Evolutionary conservation across 2,329 filamentous ascomycete genomes (phyloP).

Genomic region (Cadophora sp.): DNA sequence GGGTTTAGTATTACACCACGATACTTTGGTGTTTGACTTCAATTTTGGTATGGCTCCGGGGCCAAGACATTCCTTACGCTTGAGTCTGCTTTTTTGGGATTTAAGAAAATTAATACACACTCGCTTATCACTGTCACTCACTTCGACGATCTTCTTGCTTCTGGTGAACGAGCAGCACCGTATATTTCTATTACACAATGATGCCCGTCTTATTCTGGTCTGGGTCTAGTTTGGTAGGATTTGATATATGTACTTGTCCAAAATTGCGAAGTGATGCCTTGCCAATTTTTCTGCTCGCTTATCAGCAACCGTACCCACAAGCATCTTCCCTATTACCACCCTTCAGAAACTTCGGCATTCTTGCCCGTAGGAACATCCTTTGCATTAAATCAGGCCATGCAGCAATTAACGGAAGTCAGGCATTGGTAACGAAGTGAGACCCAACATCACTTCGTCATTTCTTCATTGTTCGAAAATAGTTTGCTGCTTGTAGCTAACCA

Average conservation of each 20-base stretch:
- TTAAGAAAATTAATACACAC: neutral
- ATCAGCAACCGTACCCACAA: too few species aligned
- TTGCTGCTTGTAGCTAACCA: too few species aligned
- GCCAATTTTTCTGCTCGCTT: neutral
- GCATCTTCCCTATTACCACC: too few species aligned
- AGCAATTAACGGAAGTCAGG: too few species aligned
- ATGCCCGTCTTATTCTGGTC: too few species aligned
- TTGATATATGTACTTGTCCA: neutral
- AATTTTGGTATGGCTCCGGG: neutral
- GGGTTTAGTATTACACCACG: neutral
- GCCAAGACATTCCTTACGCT: neutral
- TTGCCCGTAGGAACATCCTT: neutral
- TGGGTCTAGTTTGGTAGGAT: too few species aligned
- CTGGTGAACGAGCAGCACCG: neutral
- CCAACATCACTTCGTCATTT: too few species aligned
- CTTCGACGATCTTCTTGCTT: neutral
- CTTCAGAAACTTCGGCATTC: too few species aligned
- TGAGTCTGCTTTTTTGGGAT: neutral
- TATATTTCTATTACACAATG: neutral
- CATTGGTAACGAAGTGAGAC: too few species aligned
- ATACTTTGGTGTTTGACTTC: neutral
- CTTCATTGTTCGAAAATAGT: too few species aligned
- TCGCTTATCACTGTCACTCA: neutral
- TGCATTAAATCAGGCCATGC: too few species aligned
- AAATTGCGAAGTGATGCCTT: neutral